Conservation (phyloP, 2,329 filamentous ascomycete genomes). For the Aspergillus sp. region DNA sequence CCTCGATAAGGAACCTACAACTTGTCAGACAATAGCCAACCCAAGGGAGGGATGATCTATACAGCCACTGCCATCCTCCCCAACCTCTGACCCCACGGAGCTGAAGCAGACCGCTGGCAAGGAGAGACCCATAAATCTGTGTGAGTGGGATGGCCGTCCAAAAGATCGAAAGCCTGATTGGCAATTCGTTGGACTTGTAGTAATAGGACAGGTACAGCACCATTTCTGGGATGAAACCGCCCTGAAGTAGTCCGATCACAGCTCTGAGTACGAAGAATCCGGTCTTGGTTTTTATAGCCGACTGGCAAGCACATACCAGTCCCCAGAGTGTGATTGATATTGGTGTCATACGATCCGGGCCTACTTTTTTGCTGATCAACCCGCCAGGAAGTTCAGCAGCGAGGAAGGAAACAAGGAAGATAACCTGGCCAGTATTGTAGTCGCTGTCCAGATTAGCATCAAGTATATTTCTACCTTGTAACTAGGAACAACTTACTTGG, state of each 20-base stretch:
- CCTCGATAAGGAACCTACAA: conserved; percentile 52
- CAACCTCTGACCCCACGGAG: conserved; percentile 26
- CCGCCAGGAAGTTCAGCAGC: conserved; percentile 6
- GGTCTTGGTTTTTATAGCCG: conserved; percentile 24
- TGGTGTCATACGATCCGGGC: conserved; percentile 7
- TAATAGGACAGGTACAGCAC: conserved; percentile 57
- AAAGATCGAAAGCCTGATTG: conserved; percentile 51
- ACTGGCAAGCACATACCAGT: conserved; percentile 35
- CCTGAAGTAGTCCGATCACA: conserved; percentile 6
- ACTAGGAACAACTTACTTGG: background rate
- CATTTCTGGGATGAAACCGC: conserved; percentile 49
- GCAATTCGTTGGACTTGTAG: conserved; percentile 65
- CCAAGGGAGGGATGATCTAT: background rate
- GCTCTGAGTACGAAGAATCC: conserved; percentile 7
- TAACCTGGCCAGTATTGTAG: conserved; percentile 10
- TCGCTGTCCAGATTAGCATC: conserved; percentile 15
- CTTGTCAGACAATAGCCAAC: background rate
- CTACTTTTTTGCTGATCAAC: conserved; percentile 9
- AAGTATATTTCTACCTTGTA: background rate
- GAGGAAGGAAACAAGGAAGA: conserved; percentile 9
- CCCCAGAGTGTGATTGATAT: conserved; percentile 11
- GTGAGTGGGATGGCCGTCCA: conserved; percentile 56
- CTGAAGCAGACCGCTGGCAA: conserved; percentile 31
- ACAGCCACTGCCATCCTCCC: conserved; percentile 45
- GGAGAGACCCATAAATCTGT: conserved; percentile 28